Conservation (phyloP, 108 stramenopile species). For the Epithemia pelagica region DNA sequence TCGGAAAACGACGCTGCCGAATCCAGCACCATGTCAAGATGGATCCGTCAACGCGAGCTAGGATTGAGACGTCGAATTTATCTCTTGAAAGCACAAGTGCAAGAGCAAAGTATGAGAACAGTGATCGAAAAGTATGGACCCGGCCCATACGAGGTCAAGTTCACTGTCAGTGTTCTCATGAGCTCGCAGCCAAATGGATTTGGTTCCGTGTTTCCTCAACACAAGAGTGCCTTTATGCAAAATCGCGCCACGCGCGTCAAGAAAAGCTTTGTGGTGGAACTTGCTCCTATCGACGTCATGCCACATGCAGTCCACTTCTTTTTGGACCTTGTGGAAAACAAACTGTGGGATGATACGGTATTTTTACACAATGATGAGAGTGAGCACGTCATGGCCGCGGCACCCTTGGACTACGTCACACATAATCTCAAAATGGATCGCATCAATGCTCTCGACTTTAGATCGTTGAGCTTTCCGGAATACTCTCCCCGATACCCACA, state of each 20-base stretch:
- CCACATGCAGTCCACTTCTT: conserved; percentile 71
- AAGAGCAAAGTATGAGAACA: conserved; percentile 23
- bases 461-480: conserved; percentile 57
- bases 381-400: conserved; percentile 57
- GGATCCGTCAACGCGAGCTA: conserved; percentile 38
- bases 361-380: conserved; percentile 48
- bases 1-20: conserved; percentile 1
- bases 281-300: conserved; percentile 51
- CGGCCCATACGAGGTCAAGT: conserved; percentile 55
- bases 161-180: conserved; percentile 20
- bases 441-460: conserved; percentile 28
- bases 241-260: not conserved
- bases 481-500: conserved; percentile 57
- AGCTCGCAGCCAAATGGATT: not conserved
- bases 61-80: conserved; percentile 22
- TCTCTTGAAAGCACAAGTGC: conserved; percentile 19
- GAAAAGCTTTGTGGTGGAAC: conserved; percentile 39
- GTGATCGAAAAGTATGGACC: conserved; percentile 42
- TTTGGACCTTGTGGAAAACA: conserved; percentile 50
- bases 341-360: conserved; percentile 52
- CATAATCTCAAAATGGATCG: conserved; percentile 30
- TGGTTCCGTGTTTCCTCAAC: not conserved
- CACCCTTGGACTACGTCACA: conserved; percentile 21
- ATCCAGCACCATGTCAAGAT: conserved; percentile 3
- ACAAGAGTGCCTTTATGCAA: not conserved